Base-by-base conservation (phyloP, 148 eudicot genomes). In the Dysphania ambrosioides region DNA sequence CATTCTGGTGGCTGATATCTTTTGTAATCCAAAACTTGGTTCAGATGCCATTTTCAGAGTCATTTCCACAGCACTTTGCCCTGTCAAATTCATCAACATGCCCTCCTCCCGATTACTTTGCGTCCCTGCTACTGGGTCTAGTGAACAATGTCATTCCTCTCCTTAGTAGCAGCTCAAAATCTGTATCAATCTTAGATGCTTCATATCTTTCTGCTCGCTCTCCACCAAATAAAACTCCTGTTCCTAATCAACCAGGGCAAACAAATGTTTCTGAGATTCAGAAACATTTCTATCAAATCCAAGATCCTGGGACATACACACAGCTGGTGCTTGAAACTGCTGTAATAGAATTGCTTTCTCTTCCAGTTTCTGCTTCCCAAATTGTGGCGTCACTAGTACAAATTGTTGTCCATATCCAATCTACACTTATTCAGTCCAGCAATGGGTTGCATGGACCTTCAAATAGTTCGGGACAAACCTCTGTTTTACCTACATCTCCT, bases 281-380 rank as follows among this genome's bases (percentile, higher is more conserved):
- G 79, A 95, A 89, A 79, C 87, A 96, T 61, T 95, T 90, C 83
- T 89, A 95, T 81, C 97, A 95, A 76, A 84, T 90, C 72, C 99
- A 92, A 79, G 99, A 95, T 76, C 99, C 99, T 53, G 99, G 99
- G 75, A 95, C 97, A 41, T 74, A 87, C 79, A 88, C 99, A 12
- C 99, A 95, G 81, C 86, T 95, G 64, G 81, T 90, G 79, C 97
- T 95, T 60, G 99, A 95, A 85, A 95, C 99, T 56, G 97, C 92
- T 38, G 97, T 95, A 18, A 95, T 95, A 76, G 99, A 95, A 82
- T 72, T 95, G 68, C 92, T 95, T 29, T 92, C 97, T 36, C 96
- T 95, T 73, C 99, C 99, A 23, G 81, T 86, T 70, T 77, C 99
- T 60, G 87, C 96, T 58, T 80, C 97, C n/a, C 94, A 92, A 67